These are phyloP conservation scores for Trichoderma gracile DNA, from an alignment of 2,329 filamentous ascomycete genomes.

Conservation along the genomic window DNA sequence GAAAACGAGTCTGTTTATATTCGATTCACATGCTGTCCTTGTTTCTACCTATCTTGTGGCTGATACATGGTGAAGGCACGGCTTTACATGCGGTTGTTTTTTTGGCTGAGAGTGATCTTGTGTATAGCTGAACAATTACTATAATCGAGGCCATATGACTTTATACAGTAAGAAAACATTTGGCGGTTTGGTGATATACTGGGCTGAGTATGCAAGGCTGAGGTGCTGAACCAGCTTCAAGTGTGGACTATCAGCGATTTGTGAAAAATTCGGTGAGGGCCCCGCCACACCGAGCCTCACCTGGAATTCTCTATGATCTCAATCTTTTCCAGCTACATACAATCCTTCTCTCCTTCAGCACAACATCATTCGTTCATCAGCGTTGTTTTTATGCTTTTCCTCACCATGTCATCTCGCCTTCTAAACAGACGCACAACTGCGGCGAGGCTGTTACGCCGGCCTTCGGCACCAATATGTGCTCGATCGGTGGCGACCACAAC, in stretches of 20 bases:
- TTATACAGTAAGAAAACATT: no score
- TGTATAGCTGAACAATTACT: no score
- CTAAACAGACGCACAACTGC: conserved; percentile 23
- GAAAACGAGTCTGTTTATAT: conserved; percentile 6
- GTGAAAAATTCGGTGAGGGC: conserved; percentile 16
- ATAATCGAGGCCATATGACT: no score
- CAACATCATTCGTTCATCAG: neutral
- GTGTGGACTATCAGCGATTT: neutral
- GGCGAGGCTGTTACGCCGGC: conserved; percentile 24
- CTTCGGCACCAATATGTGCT: conserved; percentile 9
- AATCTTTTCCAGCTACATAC: neutral
- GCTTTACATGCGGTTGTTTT: neutral
- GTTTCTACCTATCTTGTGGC: neutral
- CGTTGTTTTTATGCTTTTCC: neutral
- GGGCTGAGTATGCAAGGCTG: neutral
- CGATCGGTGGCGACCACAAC: conserved; percentile 22
- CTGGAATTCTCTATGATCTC: neutral
- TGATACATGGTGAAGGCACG: neutral
- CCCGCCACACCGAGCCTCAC: conserved; percentile 19
- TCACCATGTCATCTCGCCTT: conserved; percentile 26
- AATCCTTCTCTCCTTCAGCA: neutral
- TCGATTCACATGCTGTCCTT: neutral
- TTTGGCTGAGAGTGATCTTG: neutral
- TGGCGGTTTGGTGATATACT: no score
- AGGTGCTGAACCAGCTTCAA: neutral